Evolutionary conservation across 2,329 filamentous ascomycete genomes (phyloP), one percentile per base, ranked within the genome.

Genomic region (Pseudopithomyces maydicus): DNA sequence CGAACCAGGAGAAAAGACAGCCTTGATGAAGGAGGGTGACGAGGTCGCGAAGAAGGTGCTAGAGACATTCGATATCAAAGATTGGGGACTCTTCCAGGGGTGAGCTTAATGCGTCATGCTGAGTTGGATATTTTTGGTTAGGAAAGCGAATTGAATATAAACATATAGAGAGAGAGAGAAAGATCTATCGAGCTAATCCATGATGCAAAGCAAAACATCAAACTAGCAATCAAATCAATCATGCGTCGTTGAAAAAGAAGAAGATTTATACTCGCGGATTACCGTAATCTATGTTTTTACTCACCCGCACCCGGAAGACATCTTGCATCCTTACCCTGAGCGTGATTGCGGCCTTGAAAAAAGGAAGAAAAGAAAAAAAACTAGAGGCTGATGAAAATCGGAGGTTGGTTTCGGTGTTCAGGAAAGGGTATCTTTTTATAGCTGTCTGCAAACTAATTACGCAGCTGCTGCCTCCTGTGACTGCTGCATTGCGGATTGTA

Each of bases 41-140:
- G 84, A 84, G 6, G 84, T 89, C 36, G 89, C 91, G 72, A 87
- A 89, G 70, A 86, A 78, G 67, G 87, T 96, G 63, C 85, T 91
- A 82, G 83, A 86, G 71, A 88, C 83, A 0, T 89, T 97, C 67
- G 85, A 90, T 69, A 84, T 97, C 55, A 88, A 87, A 77, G 90
- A 97, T 72, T 96, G 90, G 90, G 82, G 81, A 0, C 78, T 97
- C 38, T 97, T 96, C 70, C 57, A 69, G 33, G 69, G 66, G 2
- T 70, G 38, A 56, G 17, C 15, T 10, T 15, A 19, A 19, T 6
- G n/a, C 7, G n/a, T 10, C 5, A 10, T 10, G 17, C 19, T 8
- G 26, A 19, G 38, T 5, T 19, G 10, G 5, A 19, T 14, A 6
- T 14, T 38, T 14, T 14, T 6, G 10, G n/a, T 10, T 2, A 19